Conservation (phyloP, 495 filamentous ascomycete species). For the Aspergillus steynii region DNA sequence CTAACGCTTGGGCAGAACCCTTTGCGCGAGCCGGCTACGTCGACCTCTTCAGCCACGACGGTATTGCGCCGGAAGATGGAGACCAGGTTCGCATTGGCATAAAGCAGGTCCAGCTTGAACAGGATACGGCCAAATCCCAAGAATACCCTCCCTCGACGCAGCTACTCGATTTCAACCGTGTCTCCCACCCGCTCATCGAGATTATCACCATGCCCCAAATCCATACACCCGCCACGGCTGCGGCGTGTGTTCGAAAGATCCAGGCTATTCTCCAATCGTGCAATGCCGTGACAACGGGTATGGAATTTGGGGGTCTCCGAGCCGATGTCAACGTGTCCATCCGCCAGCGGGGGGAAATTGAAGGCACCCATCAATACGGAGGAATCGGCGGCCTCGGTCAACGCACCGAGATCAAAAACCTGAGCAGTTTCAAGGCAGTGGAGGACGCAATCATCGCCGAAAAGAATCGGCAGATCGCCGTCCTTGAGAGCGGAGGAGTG, state of each 20-base stretch:
- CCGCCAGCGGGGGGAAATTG: slow-evolving; percentile 47
- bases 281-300: slow-evolving; percentile 80
- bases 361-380: slow-evolving; percentile 50
- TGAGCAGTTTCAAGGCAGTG: slow-evolving; percentile 91
- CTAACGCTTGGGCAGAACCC: slow-evolving; percentile 53
- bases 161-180: slow-evolving; percentile 91
- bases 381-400: slow-evolving; percentile 69
- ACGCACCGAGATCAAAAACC: slow-evolving; percentile 96
- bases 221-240: slow-evolving; percentile 79
- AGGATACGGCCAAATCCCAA: slow-evolving; percentile 94
- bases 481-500: slow-evolving; percentile 75
- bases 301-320: slow-evolving; percentile 89
- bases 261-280: slow-evolving; percentile 79
- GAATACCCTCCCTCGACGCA: slow-evolving; percentile 70
- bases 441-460: slow-evolving; percentile 93
- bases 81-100: slow-evolving; percentile 71
- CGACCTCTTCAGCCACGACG: slow-evolving; percentile 71
- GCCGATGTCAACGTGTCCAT: slow-evolving; percentile 97
- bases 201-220: slow-evolving; percentile 91
- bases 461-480: slow-evolving; percentile 78
- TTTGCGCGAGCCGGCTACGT: slow-evolving; percentile 79
- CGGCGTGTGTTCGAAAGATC: slow-evolving; percentile 83
- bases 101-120: slow-evolving; percentile 93
- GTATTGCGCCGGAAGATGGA: slow-evolving; percentile 71
- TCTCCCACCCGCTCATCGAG: slow-evolving; percentile 87